Conservation (phyloP, 345 rosid species). For the Populus deltoides region DNA sequence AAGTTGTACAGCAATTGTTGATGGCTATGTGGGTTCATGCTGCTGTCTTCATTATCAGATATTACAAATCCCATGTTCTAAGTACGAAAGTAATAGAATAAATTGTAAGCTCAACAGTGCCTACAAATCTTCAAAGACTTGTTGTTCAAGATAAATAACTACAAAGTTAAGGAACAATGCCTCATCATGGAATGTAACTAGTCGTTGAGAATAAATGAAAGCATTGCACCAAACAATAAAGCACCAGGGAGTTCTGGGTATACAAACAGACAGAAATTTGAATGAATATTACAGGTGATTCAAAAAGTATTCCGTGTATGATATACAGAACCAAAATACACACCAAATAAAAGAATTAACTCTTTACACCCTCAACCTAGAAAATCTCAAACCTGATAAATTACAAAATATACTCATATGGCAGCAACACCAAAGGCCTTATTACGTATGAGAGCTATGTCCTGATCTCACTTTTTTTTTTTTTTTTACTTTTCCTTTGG, state of each 20-base stretch:
- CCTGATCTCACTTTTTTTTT: background rate
- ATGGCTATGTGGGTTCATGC: background rate
- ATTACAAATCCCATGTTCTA: background rate
- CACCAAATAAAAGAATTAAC: slow-evolving; percentile 2
- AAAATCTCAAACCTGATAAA: slow-evolving; percentile 17
- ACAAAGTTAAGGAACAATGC: background rate
- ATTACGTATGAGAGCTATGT: slow-evolving; percentile 21
- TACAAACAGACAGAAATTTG: slow-evolving; percentile 7
- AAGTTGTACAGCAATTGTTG: too few relatives aligned
- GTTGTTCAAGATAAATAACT: background rate
- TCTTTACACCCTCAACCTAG: slow-evolving; percentile 15
- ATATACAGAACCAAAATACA: slow-evolving; percentile 1
- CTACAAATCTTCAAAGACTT: background rate
- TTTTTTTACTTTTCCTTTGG: background rate
- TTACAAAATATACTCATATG: slow-evolving; percentile 16
- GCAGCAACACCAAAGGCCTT: slow-evolving; percentile 39
- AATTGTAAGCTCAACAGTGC: background rate
- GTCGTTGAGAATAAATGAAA: background rate
- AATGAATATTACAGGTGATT: slow-evolving; percentile 1
- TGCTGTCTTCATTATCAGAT: background rate
- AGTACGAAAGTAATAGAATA: background rate
- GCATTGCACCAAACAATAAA: background rate
- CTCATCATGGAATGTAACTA: background rate
- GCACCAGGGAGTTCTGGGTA: background rate
- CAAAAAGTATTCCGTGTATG: background rate